Base-by-base conservation (phyloP, 495 filamentous ascomycete genomes). In the Tuber umbilicatum region DNA sequence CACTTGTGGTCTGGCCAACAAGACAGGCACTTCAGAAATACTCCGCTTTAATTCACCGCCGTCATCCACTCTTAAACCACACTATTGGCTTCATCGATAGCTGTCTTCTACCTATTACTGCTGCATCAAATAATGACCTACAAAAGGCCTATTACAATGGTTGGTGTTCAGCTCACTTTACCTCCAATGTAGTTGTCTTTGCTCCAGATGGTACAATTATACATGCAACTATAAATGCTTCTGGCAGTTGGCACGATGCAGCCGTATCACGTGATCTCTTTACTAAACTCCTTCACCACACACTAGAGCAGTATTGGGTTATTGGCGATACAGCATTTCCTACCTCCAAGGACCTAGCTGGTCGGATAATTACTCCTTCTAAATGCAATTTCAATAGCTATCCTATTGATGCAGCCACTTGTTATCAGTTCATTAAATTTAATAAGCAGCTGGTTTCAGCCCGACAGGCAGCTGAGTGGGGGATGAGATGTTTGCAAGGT, bases 241-340 rank as follows among this genome's bases (percentile, higher is more conserved):
- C 71, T 6, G 47, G 71, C 17, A 73, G 39, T 40, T 73, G 45
- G 71, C 71, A 73, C 69, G 71, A 73, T 64, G n/a, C 40, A 35
- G 71, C 71, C 17, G 40, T 73, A 35, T 67, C 45, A 23, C 71
- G 47, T 16, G 16, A 35, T 41, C 71, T 73, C 16, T 73, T 35
- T 31, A 27, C 42, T 1, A 55, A 60, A 19, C 47, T 73, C 1
- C 40, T 55, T 16, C 31, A 73, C 21, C 12, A 73, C 19, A 73
- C 71, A 12, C 71, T 47, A 2, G 41, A 55, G 27, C 68, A 68
- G 17, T 73, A 67, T 67, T 73, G 27, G 27, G 10, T 73, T 16
- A 64, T 64, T 37, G 71, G 27, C 4, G 71, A 73, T 42, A 73
- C 71, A 2, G 47, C 71, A 35, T 73, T 73, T 73, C 21, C 71